Evolutionary conservation across 176 grass and related monocot species (phyloP).

Genomic region (Triticum monococcum): DNA sequence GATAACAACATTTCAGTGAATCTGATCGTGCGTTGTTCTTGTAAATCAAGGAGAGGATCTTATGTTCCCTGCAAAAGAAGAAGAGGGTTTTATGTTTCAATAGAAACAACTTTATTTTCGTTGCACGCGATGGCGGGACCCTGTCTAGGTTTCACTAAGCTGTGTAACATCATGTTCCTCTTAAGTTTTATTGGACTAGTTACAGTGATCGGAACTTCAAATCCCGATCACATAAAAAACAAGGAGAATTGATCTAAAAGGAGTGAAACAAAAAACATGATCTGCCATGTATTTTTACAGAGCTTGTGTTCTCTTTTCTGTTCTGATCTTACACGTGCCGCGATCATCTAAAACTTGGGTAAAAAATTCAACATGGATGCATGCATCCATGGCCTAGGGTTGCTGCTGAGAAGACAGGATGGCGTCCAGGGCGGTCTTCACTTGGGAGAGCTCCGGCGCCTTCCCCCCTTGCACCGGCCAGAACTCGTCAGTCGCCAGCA

Average conservation of each 20-base stretch:
- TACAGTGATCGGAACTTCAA: neutral
- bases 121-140: neutral
- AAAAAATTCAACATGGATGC: conserved; percentile 10
- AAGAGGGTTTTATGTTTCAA: neutral
- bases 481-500: conserved; percentile 82
- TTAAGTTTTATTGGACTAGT: neutral
- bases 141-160: neutral
- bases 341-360: neutral
- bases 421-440: conserved; percentile 81
- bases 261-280: conserved; percentile 4
- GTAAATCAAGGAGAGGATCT: too few relatives aligned
- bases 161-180: neutral
- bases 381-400: neutral
- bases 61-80: too few relatives aligned
- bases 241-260: conserved; percentile 31
- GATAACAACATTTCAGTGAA: too few relatives aligned
- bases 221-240: neutral
- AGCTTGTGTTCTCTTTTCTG: conserved; percentile 20
- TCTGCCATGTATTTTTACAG: neutral
- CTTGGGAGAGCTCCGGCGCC: conserved; percentile 81
- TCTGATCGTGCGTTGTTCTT: too few relatives aligned
- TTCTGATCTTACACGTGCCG: neutral
- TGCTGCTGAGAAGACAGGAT: conserved; percentile 61
- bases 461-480: conserved; percentile 90
- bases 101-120: neutral